Percentiles rank a stretch among this genome's conserved stretches.
Conservation (phyloP, 2,329 filamentous ascomycete genomes). For the Berkeleyomyces rouxiae region DNA sequence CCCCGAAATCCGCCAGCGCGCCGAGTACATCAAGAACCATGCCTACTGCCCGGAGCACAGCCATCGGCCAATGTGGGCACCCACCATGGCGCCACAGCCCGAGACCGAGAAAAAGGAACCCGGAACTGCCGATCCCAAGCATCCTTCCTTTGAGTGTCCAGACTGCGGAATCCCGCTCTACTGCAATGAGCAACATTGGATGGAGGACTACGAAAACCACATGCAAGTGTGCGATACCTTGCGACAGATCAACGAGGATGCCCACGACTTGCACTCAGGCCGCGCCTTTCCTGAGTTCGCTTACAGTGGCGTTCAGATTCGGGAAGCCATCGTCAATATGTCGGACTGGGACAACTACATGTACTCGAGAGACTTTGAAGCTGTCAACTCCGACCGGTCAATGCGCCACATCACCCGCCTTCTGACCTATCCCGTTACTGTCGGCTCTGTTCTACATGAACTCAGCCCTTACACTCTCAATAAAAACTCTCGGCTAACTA, state of each 20-base stretch:
- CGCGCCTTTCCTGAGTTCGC: slow-evolving; percentile 87
- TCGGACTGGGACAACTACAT: slow-evolving; percentile 97
- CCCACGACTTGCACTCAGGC: slow-evolving; percentile 83
- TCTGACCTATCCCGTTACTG: slow-evolving; percentile 82
- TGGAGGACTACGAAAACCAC: slow-evolving; percentile 86
- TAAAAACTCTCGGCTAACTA: slow-evolving; percentile 56
- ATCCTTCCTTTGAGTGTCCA: slow-evolving; percentile 87
- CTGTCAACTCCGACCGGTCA: slow-evolving; percentile 75
- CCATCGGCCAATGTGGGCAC: slow-evolving; percentile 58
- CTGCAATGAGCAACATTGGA: slow-evolving; percentile 90
- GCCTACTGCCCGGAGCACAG: slow-evolving; percentile 85
- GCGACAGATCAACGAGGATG: slow-evolving; percentile 90
- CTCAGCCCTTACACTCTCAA: slow-evolving; percentile 80
- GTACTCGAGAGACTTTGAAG: slow-evolving; percentile 80
- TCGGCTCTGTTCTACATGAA: slow-evolving; percentile 85
- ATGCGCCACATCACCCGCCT: slow-evolving; percentile 88
- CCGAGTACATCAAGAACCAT: slow-evolving; percentile 82
- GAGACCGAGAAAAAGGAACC: slow-evolving; percentile 41
- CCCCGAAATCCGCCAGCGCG: slow-evolving; percentile 70
- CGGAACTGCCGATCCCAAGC: slow-evolving; percentile 43
- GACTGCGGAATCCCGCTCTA: slow-evolving; percentile 91
- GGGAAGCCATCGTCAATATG: slow-evolving; percentile 90
- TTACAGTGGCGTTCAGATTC: slow-evolving; percentile 76
- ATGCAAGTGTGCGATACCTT: slow-evolving; percentile 83
- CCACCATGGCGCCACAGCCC: slow-evolving; percentile 46